A percentile compares a stretch with the other conserved stretches of the same genome.
These are phyloP conservation scores for Takakia lepidozioides DNA, from an alignment of 225 moss, liverwort and hornwort species.

Conservation along the genomic window DNA sequence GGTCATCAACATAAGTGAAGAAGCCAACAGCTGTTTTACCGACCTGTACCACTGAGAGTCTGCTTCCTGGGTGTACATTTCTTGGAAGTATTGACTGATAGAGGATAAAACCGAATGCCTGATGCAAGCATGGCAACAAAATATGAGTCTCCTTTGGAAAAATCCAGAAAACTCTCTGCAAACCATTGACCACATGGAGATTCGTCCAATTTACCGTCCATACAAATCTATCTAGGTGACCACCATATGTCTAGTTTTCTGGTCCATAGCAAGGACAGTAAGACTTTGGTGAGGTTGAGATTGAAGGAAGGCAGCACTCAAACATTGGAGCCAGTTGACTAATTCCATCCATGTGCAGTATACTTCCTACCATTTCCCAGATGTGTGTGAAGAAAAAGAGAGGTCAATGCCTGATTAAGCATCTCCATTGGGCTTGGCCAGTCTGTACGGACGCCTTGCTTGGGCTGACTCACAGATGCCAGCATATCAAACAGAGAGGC, in stretches of 20 bases:
- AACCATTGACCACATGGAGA: neutral
- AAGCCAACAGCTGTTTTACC: no score
- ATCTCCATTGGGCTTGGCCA: conserved; percentile 66
- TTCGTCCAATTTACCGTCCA: no score
- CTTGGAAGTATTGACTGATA: conserved; percentile 59
- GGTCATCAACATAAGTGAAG: no score
- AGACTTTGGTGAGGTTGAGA: no score
- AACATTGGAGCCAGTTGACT: no score
- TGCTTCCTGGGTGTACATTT: conserved; percentile 44
- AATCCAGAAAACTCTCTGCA: neutral
- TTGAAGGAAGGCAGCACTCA: no score
- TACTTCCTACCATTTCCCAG: no score
- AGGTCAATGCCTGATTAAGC: conserved; percentile 69
- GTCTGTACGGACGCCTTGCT: conserved; percentile 32
- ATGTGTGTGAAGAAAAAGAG: no score
- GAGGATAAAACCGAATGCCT: conserved; percentile 72
- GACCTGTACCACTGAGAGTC: conserved; percentile 63
- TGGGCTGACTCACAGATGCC: conserved; percentile 29
- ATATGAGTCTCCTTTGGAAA: neutral
- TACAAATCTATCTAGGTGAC: no score
- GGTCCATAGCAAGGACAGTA: no score
- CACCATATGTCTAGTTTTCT: no score
- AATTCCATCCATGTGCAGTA: no score
- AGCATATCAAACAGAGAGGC: conserved; percentile 62
- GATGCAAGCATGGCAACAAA: conserved; percentile 15